Evolutionary conservation across 2,329 filamentous ascomycete genomes (phyloP).

Genomic region (Sordariomycetes sp.): DNA sequence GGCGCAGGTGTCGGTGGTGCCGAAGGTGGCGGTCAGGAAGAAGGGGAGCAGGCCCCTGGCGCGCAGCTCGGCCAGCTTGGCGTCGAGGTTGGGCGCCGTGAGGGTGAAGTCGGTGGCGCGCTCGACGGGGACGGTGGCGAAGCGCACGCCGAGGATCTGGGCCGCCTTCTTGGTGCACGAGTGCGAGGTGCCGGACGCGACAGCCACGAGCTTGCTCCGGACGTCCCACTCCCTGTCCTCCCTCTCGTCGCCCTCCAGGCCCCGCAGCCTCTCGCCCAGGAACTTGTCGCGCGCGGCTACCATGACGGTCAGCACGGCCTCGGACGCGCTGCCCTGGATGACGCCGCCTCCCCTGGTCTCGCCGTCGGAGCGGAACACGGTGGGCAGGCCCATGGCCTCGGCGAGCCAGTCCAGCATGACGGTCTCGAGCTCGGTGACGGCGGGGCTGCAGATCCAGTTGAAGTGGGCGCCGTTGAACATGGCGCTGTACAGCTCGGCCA

Average conservation of each 20-base stretch:
- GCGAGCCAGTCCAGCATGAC: constrained; percentile 89
- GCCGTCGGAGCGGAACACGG: constrained; percentile 62
- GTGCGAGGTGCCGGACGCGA: constrained; percentile 72
- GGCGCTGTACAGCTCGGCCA: constrained; percentile 86
- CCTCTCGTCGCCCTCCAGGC: constrained; percentile 47
- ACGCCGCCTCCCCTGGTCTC: constrained; percentile 72
- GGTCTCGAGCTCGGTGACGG: constrained; percentile 87
- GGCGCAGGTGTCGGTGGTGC: constrained; percentile 81
- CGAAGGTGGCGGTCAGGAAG: constrained; percentile 73
- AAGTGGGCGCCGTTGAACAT: constrained; percentile 86
- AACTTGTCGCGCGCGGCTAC: constrained; percentile 79
- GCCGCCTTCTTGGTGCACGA: constrained; percentile 82
- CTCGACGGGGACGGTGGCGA: constrained; percentile 54
- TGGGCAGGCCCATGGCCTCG: constrained; percentile 61
- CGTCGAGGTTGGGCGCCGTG: constrained; percentile 51
- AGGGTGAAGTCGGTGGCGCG: constrained; percentile 58
- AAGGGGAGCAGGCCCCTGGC: constrained; percentile 70
- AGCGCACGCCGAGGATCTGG: constrained; percentile 76
- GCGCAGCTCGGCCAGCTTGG: constrained; percentile 53
- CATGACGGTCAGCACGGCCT: constrained; percentile 78
- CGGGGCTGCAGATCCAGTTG: constrained; percentile 94
- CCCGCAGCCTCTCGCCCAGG: constrained; percentile 47
- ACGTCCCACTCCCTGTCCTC: constrained; percentile 45
- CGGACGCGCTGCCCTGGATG: constrained; percentile 86
- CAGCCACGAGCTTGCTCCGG: constrained; percentile 52